A percentile compares a stretch with the other conserved stretches of the same genome.
Conservation (phyloP, 2,329 filamentous ascomycete species). For the Epichloe sp. region DNA sequence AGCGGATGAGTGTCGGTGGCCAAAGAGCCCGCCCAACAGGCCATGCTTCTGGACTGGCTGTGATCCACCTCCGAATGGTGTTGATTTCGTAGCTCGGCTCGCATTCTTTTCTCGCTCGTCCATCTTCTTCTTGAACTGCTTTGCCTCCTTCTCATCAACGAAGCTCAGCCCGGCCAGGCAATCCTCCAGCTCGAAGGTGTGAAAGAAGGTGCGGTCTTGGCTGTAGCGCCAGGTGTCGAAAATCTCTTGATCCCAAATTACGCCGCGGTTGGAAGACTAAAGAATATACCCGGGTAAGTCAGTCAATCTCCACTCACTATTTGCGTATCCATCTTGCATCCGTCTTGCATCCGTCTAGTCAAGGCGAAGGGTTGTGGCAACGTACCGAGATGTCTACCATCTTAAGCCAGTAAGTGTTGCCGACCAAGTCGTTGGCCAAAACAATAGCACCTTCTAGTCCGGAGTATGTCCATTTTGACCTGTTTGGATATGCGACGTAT, state of each 20-base stretch:
- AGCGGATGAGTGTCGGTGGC: slow-evolving; percentile 46
- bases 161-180: slow-evolving; percentile 86
- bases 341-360: too few species aligned
- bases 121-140: slow-evolving; percentile 95
- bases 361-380: background rate
- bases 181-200: slow-evolving; percentile 90
- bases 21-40: slow-evolving; percentile 49
- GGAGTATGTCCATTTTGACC: slow-evolving; percentile 81
- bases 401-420: slow-evolving; percentile 95
- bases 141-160: slow-evolving; percentile 93
- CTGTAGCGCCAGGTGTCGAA: slow-evolving; percentile 93
- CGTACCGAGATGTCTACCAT: slow-evolving; percentile 86
- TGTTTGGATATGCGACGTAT: slow-evolving; percentile 83
- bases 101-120: slow-evolving; percentile 92
- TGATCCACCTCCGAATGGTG: slow-evolving; percentile 52
- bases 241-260: slow-evolving; percentile 96
- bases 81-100: slow-evolving; percentile 70
- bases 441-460: slow-evolving; percentile 86
- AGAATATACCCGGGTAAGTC: background rate
- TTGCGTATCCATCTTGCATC: too few species aligned
- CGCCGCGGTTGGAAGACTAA: slow-evolving; percentile 64
- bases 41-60: slow-evolving; percentile 28
- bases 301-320: background rate
- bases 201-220: slow-evolving; percentile 94
- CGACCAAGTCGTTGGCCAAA: slow-evolving; percentile 84